These are phyloP conservation scores for Colletotrichum sp. DNA, from an alignment of 2,329 filamentous ascomycete species.

Conservation along the genomic window DNA sequence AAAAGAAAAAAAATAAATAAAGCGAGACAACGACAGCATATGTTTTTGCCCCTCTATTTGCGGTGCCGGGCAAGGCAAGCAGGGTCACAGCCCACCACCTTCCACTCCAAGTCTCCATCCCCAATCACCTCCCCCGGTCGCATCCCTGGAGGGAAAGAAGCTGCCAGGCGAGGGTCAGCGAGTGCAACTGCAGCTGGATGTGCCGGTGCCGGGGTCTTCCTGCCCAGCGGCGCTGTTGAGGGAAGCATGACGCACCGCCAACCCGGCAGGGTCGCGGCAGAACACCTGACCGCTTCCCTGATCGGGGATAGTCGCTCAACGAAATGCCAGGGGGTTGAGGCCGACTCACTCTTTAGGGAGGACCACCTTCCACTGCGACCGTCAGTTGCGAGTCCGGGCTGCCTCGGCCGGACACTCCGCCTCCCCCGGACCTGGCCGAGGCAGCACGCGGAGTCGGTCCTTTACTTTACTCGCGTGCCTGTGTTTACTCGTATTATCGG, in stretches of 20 bases:
- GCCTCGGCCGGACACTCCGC: conserved; percentile 19
- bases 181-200: neutral
- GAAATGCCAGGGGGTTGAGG: conserved; percentile 24
- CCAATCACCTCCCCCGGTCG: neutral
- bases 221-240: conserved; percentile 15
- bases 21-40: neutral
- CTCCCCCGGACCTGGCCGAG: conserved; percentile 8
- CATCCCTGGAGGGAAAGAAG: neutral
- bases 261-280: conserved; percentile 8
- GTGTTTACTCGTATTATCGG: neutral
- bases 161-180: neutral
- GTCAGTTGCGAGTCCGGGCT: neutral
- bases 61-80: neutral
- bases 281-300: neutral
- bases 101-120: neutral
- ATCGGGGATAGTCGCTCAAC: conserved; percentile 14
- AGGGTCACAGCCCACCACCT: neutral
- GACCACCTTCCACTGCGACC: neutral
- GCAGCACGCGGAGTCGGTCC: neutral
- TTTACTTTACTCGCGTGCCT: neutral
- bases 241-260: conserved; percentile 18
- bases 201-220: neutral
- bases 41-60: conserved; percentile 16
- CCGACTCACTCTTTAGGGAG: neutral
- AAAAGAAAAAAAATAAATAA: neutral